phyloP scores from a whole-genome alignment of 305 asterid genomes.

The Fraxinus xanthoxyloides region DNA sequence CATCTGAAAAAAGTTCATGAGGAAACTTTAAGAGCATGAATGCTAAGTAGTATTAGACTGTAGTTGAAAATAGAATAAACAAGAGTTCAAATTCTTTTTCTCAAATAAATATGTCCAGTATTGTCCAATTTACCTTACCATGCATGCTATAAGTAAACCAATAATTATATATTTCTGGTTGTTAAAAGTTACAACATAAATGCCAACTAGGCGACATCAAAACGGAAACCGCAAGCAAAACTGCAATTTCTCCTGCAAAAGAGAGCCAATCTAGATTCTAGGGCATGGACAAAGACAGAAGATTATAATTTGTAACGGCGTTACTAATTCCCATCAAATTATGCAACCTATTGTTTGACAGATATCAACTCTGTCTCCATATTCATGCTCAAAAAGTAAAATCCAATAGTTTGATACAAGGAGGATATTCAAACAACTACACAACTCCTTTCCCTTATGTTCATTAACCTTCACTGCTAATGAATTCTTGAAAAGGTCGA shows the following conservation, averaged over 20 bases:
- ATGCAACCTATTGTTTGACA: background rate
- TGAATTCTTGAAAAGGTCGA: background rate
- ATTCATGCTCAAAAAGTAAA: background rate
- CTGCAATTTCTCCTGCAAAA: background rate
- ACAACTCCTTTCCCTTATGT: background rate
- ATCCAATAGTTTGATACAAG: background rate
- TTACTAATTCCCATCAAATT: background rate
- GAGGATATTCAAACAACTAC: background rate
- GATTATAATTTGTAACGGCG: background rate
- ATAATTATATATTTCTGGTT: constrained; percentile 7
- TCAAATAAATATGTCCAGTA: background rate
- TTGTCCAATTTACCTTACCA: background rate
- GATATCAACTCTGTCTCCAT: background rate
- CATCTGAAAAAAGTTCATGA: constrained; percentile 42
- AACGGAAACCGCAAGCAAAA: background rate
- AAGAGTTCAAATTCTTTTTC: background rate
- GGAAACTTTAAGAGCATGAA: constrained; percentile 1
- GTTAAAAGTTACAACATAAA: background rate
- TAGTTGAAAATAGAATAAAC: background rate
- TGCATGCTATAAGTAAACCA: background rate
- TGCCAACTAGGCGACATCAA: background rate
- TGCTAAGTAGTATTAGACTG: background rate
- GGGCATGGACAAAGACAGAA: background rate
- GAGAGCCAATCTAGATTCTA: background rate
- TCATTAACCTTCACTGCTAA: background rate